Evolutionary conservation across 257 asterid genomes (phyloP), one percentile per base, ranked within the genome.

Genomic region (Scutellaria baicalensis): DNA sequence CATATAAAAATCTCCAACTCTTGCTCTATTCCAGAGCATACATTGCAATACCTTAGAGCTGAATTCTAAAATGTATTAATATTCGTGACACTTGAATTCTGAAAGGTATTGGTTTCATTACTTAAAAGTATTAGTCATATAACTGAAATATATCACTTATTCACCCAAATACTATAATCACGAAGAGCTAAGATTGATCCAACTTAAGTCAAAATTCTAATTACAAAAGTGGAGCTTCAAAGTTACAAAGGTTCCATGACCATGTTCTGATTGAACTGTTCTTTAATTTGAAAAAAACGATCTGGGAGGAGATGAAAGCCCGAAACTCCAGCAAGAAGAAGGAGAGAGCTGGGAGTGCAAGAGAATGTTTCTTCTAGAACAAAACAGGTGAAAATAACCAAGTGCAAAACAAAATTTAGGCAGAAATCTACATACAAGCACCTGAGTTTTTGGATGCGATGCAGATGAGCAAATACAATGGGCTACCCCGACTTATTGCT

Each of bases 391-490:
- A 35, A 69, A 57, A 35, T 35, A 52, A 36, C 49, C 49, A 14
- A 44, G 13, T 68, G 43, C 39, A 50, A 38, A 14, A 8, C 3
- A 56, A 27, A 61, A 12, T 1, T 9, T 55, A 6, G 70, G 79
- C 49, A 43, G 14, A 64, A 62, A 18, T 40, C 39, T 50, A 55
- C 72, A 47, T 23, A 48, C 70, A n/a, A 76, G 59, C 64, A 47
- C 64, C 73, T 48, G 55, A 47, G n/a, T 13, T 45, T 48, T 39
- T 12, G 13, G 51, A 66, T 21, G 68, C 55, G 48, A 13, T 47
- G 49, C 61, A 44, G 44, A 66, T 63, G 27, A 27, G 70, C 27
- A 33, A 57, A 64, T 56, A 55, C 14, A 27, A n/a, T 8, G 27
- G 69, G 69, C 17, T 10, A 44, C 42, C 65, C 6, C 3, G 43